phyloP scores from a whole-genome alignment of 192 early-diverging fungal species.

The Glomus cerebriforme region DNA sequence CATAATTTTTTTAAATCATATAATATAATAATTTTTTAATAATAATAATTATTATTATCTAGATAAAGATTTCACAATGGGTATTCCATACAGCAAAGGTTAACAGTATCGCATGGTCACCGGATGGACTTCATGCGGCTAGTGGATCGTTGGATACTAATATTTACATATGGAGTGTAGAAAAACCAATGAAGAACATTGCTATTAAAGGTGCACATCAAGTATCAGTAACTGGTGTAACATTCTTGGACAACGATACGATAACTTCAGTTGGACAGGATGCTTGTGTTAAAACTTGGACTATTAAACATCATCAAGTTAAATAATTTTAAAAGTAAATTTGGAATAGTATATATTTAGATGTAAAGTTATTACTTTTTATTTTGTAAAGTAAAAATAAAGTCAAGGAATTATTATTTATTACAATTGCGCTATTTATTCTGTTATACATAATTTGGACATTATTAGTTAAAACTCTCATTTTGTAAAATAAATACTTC shows the following conservation, averaged over 20 bases:
- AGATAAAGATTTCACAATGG: constrained; percentile 69
- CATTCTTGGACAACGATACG: constrained; percentile 66
- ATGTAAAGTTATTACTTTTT: too few relatives aligned
- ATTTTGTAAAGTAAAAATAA: too few relatives aligned
- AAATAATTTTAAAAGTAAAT: not conserved
- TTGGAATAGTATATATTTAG: too few relatives aligned
- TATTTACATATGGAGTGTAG: constrained; percentile 87
- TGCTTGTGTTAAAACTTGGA: constrained; percentile 78
- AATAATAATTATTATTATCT: not conserved
- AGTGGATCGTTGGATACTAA: constrained; percentile 87
- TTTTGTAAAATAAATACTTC: too few relatives aligned
- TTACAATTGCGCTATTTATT: too few relatives aligned
- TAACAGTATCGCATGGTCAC: constrained; percentile 78
- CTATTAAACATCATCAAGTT: constrained; percentile 32
- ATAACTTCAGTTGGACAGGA: constrained; percentile 82
- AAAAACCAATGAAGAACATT: constrained; percentile 76
- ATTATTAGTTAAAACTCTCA: too few relatives aligned
- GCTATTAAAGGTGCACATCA: constrained; percentile 81
- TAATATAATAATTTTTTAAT: not conserved
- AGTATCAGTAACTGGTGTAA: constrained; percentile 73
- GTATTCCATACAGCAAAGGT: constrained; percentile 89
- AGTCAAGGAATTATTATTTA: too few relatives aligned
- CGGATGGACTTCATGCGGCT: constrained; percentile 71
- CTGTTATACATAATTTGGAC: too few relatives aligned
- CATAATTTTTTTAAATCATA: not conserved